phyloP scores from a whole-genome alignment of 2,329 filamentous ascomycete species.

The Pyricularia pennisetigena region DNA sequence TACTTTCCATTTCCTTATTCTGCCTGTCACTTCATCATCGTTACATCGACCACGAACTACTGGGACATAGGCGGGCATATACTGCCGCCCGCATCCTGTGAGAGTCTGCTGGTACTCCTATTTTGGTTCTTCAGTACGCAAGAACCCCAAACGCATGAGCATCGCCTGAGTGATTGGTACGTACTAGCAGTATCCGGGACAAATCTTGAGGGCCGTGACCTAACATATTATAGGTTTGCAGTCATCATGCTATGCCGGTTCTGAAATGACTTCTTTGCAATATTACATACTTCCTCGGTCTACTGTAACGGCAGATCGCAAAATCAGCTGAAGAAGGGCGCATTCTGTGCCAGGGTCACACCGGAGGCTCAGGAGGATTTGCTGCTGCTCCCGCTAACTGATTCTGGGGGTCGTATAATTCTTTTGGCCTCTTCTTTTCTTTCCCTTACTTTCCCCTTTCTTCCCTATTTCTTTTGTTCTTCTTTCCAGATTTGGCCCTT shows the following conservation, averaged over 20 bases:
- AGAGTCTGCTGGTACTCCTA: background rate
- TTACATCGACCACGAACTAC: background rate
- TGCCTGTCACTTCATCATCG: background rate
- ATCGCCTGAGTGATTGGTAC: background rate
- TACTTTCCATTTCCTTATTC: background rate
- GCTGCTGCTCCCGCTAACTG: background rate
- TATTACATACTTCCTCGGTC: background rate
- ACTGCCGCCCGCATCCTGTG: background rate
- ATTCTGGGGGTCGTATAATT: background rate
- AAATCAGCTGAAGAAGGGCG: background rate
- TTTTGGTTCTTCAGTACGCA: background rate
- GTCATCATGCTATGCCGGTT: background rate
- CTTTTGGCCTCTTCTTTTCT: background rate
- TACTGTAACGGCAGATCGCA: background rate
- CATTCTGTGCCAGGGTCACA: background rate
- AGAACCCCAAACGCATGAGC: background rate
- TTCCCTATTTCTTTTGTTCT: background rate
- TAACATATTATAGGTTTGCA: background rate
- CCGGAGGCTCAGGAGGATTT: background rate
- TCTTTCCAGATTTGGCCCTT: background rate
- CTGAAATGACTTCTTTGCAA: background rate
- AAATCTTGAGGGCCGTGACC: background rate
- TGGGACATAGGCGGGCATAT: background rate
- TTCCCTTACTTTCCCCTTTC: background rate
- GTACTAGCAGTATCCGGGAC: background rate